Evolutionary conservation across 2,329 filamentous ascomycete species (phyloP).

Genomic region (Aspergillus pseudoglaucus): DNA sequence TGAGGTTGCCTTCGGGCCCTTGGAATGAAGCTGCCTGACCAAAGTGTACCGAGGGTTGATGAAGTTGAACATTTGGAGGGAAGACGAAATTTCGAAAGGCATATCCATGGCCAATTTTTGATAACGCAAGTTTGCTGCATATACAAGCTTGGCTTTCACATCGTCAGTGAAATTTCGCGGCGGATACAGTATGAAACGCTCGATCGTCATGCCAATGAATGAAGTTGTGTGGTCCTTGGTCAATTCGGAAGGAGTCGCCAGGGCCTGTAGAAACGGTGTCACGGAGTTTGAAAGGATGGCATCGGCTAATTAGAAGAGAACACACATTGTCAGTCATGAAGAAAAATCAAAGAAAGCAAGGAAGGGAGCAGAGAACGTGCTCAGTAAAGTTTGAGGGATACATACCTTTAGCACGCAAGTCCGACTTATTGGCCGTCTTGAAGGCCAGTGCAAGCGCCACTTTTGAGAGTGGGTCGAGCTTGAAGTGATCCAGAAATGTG

Average conservation of each 20-base stretch:
- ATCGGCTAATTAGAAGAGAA: constrained; percentile 56
- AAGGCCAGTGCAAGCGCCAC: constrained; percentile 83
- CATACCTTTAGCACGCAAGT: constrained; percentile 84
- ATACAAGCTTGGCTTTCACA: constrained; percentile 58
- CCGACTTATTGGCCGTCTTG: constrained; percentile 70
- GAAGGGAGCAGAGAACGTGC: too few species aligned
- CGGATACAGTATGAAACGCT: constrained; percentile 80
- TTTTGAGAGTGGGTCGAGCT: constrained; percentile 81
- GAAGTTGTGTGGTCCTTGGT: constrained; percentile 60
- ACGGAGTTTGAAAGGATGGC: constrained; percentile 81
- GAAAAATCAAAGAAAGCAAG: background rate
- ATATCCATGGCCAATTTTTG: constrained; percentile 48
- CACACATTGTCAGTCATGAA: background rate
- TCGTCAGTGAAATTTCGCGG: constrained; percentile 79
- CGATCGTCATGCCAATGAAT: constrained; percentile 73
- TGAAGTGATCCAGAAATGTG: constrained; percentile 93
- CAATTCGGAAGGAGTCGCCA: constrained; percentile 59
- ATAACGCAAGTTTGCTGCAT: constrained; percentile 64
- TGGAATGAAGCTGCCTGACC: constrained; percentile 61
- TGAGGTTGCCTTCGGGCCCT: constrained; percentile 67
- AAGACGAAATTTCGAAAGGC: constrained; percentile 37
- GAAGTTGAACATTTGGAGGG: constrained; percentile 41
- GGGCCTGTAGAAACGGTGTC: constrained; percentile 66
- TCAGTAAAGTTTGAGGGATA: constrained; percentile 4
- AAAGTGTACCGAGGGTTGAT: constrained; percentile 41